Evolutionary conservation across 371 early-diverging fungal species (phyloP), one percentile per base, ranked within the genome.

Genomic region (Apophysomyces ossiformis): DNA sequence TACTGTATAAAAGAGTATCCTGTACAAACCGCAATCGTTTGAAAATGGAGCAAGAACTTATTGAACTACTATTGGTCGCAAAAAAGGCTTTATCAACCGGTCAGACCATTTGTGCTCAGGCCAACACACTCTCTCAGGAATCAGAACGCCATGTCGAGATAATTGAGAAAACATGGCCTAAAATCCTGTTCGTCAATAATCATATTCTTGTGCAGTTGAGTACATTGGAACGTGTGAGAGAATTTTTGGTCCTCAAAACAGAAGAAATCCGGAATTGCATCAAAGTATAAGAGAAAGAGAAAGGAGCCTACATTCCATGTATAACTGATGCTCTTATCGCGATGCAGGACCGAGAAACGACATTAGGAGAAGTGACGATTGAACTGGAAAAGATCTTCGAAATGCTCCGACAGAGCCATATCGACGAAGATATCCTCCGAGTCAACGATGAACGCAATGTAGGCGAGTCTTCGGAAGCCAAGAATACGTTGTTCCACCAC

Each of bases 51-150:
- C 79, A 82, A 64, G 75, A 82, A 41, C 67, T 82, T 15, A 77
- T 82, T 6, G 73, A 74, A 21, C 57, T 82, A n/a, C 60, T 82
- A 15, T 32, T 82, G 26, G 63, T 66, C 18, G 76, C 82, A 5
- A 82, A 82, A 59, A 79, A 79, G 37, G 82, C 82, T 0, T 57
- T 82, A 41, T 69, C 68, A 1, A 69, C 74, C 21, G 82, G 82
- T 2, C 74, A 79, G 60, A 47, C 73, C 1, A 76, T 82, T 21
- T 77, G 82, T 50, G 79, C 65, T 7, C 76, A 82, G 60, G 82
- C 82, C 7, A 79, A 76, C 50, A 64, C 66, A 9, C 63, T 60
- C 7, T 69, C 68, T 13, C 76, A 77, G 26, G 70, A 73, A 41
- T 76, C 82, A 2, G 76, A 74, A 37, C 66, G 60, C 9, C 65